phyloP scores from a whole-genome alignment of 345 rosid species.

The Syzygium jambos region DNA sequence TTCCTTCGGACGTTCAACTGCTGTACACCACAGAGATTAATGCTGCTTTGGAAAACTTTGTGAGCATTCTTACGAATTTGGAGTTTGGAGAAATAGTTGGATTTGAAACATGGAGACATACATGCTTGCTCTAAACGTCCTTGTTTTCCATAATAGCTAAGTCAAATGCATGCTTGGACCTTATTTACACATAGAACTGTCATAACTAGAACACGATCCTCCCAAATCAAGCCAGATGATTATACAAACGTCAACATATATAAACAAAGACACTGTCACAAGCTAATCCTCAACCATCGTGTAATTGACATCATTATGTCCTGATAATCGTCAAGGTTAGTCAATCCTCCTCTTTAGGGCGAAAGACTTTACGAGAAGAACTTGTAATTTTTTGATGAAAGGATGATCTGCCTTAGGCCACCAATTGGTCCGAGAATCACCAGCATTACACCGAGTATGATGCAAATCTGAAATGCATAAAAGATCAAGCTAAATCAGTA shows the following conservation, averaged over 20 bases:
- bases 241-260: neutral
- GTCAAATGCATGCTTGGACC: neutral
- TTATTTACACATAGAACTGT: neutral
- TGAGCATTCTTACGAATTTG: neutral
- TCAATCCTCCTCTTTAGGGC: neutral
- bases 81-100: neutral
- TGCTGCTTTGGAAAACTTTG: neutral
- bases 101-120: neutral
- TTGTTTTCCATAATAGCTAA: neutral
- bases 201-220: neutral
- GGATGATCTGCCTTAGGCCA: slow-evolving; percentile 47
- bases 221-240: neutral
- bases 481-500: neutral
- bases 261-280: neutral
- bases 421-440: slow-evolving; percentile 63
- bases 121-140: neutral
- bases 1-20: neutral
- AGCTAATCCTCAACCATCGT: neutral
- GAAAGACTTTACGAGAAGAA: slow-evolving; percentile 34
- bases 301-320: neutral
- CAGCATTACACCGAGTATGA: slow-evolving; percentile 37
- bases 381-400: slow-evolving; percentile 33
- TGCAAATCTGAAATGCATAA: slow-evolving; percentile 43
- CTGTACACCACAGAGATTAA: neutral
- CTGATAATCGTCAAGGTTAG: neutral